Base-by-base conservation (phyloP, 1,284 basidiomycete species). In the Papiliotrema nemorosa region DNA sequence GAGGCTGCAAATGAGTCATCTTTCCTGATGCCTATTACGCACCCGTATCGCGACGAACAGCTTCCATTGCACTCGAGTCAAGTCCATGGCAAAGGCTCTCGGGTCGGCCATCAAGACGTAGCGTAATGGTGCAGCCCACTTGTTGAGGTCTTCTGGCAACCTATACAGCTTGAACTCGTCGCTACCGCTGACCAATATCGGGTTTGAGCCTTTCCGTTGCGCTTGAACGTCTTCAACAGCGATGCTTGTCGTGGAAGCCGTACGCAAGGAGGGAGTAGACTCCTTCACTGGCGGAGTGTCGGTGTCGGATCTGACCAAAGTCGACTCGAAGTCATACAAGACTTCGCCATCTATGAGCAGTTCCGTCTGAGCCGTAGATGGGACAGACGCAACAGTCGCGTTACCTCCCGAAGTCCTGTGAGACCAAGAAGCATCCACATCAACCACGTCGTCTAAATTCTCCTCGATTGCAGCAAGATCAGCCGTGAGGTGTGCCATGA, bases 51-150 rank as follows among this genome's bases (percentile, higher is more conserved):
- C 53, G 9, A 50, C 25, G 44, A 75, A 75, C 29, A 70, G 44
- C 39, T 63, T 60, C 75, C 73, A 75, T 41, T 74, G 71, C 54
- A 73, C 54, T 18, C 62, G 65, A 16, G 72, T 73, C 50, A 76
- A 62, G 41, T 75, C 73, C 20, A 64, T 52, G 0, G 75, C 75
- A 33, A 76, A 70, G 16, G 47, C 47, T 29, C 55, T 54, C 2
- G 68, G 49, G 45, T 72, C 70, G 51, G 51, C 60, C 37, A 40
- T 52, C 25, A 67, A 22, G 3, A 68, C 50, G 37, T 49, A 52
- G 21, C 54, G 40, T 14, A 55, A 50, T 1, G 60, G 59, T 14
- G 37, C 25, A 7, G 51, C 34, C 63, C 65, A 65, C 42, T 42
- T 49, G 4, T 44, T 36, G n/a, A 46, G 51, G 25, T 47, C 33